Evolutionary conservation across 2,329 filamentous ascomycete species (phyloP), one percentile per base, ranked within the genome.

Genomic region (Sclerotinia nivalis): DNA sequence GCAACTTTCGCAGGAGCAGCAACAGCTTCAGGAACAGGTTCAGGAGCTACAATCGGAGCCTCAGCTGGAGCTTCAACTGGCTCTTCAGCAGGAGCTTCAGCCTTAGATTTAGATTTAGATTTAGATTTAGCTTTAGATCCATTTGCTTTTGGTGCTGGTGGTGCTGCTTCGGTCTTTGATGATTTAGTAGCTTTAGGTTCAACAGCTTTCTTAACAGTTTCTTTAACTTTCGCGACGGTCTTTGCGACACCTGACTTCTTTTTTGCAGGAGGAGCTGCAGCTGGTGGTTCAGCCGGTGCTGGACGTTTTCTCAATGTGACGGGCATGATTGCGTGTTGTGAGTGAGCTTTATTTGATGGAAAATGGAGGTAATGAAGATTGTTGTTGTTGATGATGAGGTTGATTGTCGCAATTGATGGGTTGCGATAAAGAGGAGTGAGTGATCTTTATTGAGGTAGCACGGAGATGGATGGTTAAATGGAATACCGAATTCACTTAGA

Each of bases 231-330:
- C 60, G 76, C 79, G 47, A 78, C 77, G 34, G 75, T 78, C 77
- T 83, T 83, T 68, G 78, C 76, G 68, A 79, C 77, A 69, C 80
- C 80, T 52, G 79, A 76, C 71, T 81, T 79, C 77, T 83, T 83
- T 80, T 85, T 86, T 49, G 80, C 80, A 31, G 83, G 80, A 22
- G 84, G 81, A 73, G 84, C 81, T 71, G 83, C 81, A 66, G 82
- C 78, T 37, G 83, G 80, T 70, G 83, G 80, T 54, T 69, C 68
- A 76, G 81, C 82, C 67, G 83, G 83, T 74, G 86, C 85, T 80
- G 88, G 88, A 82, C 87, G 86, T 82, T 89, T 88, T 80, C 87
- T 84, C 56, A 89, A 82, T 76, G 85, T 85, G 75, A 85, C 82
- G 72, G 86, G 84, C 87, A 89, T 88, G 75, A n/a, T 72, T 71